A percentile compares a stretch with the other conserved stretches of the same genome.
phyloP scores from a whole-genome alignment of 352 stramenopile species.

The Globisporangium megalacanthum region DNA sequence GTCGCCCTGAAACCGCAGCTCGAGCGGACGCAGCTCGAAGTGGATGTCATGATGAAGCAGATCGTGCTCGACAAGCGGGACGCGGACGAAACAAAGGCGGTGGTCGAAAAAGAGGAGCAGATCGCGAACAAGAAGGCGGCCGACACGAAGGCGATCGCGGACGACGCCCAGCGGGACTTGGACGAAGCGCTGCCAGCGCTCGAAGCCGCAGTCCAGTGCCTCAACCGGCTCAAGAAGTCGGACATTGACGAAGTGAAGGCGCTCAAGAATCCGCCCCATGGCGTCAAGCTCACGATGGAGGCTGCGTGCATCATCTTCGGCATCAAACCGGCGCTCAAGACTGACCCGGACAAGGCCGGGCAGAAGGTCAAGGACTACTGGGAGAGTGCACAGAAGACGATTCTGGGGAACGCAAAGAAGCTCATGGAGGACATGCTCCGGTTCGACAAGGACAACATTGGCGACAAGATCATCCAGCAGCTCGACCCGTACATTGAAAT shows the following conservation, averaged over 20 bases:
- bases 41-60: constrained; percentile 93
- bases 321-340: constrained; percentile 89
- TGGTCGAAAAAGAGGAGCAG: constrained; percentile 90
- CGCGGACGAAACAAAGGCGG: constrained; percentile 87
- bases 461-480: constrained; percentile 82
- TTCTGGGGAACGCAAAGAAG: constrained; percentile 84
- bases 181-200: constrained; percentile 91
- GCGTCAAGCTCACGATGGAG: constrained; percentile 89
- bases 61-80: constrained; percentile 91
- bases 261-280: constrained; percentile 83
- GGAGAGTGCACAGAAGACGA: constrained; percentile 85
- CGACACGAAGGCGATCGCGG: constrained; percentile 90
- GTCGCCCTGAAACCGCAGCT: constrained; percentile 91
- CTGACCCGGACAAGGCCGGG: constrained; percentile 84
- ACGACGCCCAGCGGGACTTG: constrained; percentile 90
- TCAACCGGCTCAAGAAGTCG: constrained; percentile 90
- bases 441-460: constrained; percentile 89
- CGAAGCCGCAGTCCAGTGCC: constrained; percentile 88
- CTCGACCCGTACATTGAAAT: constrained; percentile 89
- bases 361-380: constrained; percentile 91
- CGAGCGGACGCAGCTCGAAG: constrained; percentile 89
- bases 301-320: constrained; percentile 93
- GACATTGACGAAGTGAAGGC: constrained; percentile 93
- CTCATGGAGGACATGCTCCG: constrained; percentile 89
- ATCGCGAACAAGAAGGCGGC: constrained; percentile 89